Evolutionary conservation across 371 early-diverging fungal genomes (phyloP), one percentile per base, ranked within the genome.

Genomic region (Saksenaea oblongispora): DNA sequence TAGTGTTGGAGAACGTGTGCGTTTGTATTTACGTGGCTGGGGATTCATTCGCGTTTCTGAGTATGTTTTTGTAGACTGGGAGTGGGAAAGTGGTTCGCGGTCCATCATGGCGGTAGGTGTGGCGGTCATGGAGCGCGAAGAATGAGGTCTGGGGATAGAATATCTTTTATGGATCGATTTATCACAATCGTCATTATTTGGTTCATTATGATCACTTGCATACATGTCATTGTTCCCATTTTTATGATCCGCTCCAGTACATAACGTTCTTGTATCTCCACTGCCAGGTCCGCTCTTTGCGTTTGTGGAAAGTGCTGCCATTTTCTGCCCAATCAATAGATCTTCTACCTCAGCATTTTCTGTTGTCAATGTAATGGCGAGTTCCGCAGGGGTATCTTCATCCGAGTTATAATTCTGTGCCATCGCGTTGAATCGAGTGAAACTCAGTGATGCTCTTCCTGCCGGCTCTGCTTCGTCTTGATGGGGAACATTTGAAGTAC

Each of bases 181-280:
- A 47, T 47, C 51, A 47, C n/a, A 14, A 39, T 39, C 39, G 39
- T 39, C 39, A 39, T 22, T 47, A 22, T 47, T 47, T 47, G 51
- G 51, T 22, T 47, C 51, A 47, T 47, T 47, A 47, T 47, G 51
- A 47, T 47, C 51, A 22, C 10, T 47, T 47, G 51, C 51, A 47
- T 47, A 22, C 22, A 47, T 47, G 51, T 47, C 51, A 47, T 47
- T 47, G 51, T 47, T 22, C 18, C 22, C 51, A 47, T 47, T 47
- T 47, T 47, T 22, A 47, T 22, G 51, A 47, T 47, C 51, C 51
- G 51, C 51, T 22, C 22, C 24, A 11, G 22, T 22, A 22, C 10
- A 22, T 47, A 47, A 3, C 22, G 51, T 22, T 22, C 24, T 22
- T 47, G 24, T 47, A 22, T 26, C 22, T n/a, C 51, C 24, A 22